Percentiles rank a stretch among this genome's conserved stretches.
Conservation (phyloP, 177 flowering plant species). For the Vitis hybrid region DNA sequence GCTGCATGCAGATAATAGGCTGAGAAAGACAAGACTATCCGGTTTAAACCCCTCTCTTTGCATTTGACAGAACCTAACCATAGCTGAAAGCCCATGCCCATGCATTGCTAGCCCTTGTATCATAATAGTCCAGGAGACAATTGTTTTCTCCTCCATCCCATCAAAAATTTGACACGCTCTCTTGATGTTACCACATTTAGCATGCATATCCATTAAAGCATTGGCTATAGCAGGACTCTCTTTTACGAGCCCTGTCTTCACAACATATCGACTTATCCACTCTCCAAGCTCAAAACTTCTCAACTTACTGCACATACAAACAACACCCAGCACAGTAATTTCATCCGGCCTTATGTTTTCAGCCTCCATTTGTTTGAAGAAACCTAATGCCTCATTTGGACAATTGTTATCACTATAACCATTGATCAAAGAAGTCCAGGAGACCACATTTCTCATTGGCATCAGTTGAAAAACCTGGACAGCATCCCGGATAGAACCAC, state of each 20-base stretch:
- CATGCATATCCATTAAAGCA: slow-evolving; percentile 41
- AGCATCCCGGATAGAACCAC: slow-evolving; percentile 25
- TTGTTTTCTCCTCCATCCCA: slow-evolving; percentile 22
- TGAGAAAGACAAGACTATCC: slow-evolving; percentile 27
- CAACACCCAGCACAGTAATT: slow-evolving; percentile 22
- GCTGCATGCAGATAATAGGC: slow-evolving; percentile 33
- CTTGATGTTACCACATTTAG: slow-evolving; percentile 37
- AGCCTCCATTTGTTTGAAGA: slow-evolving; percentile 29
- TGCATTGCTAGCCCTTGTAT: slow-evolving; percentile 34
- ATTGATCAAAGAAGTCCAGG: slow-evolving; percentile 41
- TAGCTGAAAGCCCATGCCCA: slow-evolving; percentile 28
- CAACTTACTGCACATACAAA: slow-evolving; percentile 30
- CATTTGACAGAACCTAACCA: slow-evolving; percentile 29
- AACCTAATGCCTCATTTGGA: slow-evolving; percentile 25
- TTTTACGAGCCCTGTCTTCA: slow-evolving; percentile 4
- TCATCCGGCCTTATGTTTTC: slow-evolving; percentile 27
- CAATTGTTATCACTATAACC: slow-evolving; percentile 17
- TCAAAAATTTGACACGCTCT: slow-evolving; percentile 31
- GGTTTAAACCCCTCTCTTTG: slow-evolving; percentile 28
- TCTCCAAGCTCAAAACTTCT: slow-evolving; percentile 25
- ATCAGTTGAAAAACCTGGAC: slow-evolving; percentile 26
- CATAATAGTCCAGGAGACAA: slow-evolving; percentile 36
- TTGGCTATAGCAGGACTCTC: slow-evolving; percentile 16
- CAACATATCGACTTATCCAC: slow-evolving; percentile 21
- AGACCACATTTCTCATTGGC: slow-evolving; percentile 28